These are phyloP conservation scores for Quercus parvula DNA, from an alignment of 306 rosid species.

Conservation along the genomic window DNA sequence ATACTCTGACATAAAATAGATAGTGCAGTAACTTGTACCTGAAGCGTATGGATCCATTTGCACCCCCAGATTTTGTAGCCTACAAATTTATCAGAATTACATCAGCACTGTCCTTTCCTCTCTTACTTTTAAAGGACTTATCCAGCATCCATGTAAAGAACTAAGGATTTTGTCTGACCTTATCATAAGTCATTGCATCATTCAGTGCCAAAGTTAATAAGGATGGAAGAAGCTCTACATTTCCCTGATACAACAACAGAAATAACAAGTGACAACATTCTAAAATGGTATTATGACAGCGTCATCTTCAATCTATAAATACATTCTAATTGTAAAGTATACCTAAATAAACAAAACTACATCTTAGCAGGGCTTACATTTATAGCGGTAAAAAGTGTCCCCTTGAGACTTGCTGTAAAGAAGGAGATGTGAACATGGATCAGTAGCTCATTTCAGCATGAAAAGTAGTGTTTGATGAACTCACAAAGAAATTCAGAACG, in stretches of 20 bases:
- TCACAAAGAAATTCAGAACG: constrained; percentile 82
- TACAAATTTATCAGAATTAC: constrained; percentile 46
- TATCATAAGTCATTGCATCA: constrained; percentile 83
- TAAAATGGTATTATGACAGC: not conserved
- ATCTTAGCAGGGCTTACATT: constrained; percentile 44
- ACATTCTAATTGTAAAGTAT: not conserved
- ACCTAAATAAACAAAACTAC: not conserved
- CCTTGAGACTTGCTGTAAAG: constrained; percentile 65
- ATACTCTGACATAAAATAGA: not conserved
- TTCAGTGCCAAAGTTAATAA: constrained; percentile 71
- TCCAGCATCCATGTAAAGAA: not conserved
- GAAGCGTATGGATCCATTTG: constrained; percentile 90
- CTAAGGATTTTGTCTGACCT: constrained; percentile 48
- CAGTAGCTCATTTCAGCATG: constrained; percentile 19
- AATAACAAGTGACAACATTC: constrained; percentile 3
- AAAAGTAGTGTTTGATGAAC: constrained; percentile 29
- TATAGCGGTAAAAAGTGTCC: constrained; percentile 51
- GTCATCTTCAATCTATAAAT: constrained; percentile 9
- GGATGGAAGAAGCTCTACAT: constrained; percentile 66
- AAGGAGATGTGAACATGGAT: constrained; percentile 22
- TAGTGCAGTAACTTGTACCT: constrained; percentile 48
- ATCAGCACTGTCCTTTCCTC: constrained; percentile 26
- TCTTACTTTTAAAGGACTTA: constrained; percentile 1
- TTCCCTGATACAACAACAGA: constrained; percentile 52
- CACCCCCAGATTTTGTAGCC: constrained; percentile 96